A percentile compares a stretch with the other conserved stretches of the same genome.
phyloP scores from a whole-genome alignment of 345 rosid genomes.

The Eucalyptus pauciflora region DNA sequence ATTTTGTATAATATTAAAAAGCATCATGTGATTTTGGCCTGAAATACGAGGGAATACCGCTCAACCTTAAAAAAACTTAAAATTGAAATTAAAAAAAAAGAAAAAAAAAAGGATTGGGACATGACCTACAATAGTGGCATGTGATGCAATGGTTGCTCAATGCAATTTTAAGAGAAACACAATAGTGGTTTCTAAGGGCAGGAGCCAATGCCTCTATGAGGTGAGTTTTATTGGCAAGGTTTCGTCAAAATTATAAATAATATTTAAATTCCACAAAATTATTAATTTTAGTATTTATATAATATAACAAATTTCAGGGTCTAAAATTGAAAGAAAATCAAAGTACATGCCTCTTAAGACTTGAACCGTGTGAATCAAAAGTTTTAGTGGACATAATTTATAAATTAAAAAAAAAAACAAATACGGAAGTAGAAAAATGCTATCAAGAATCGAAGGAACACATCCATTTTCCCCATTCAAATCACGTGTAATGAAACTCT shows the following conservation, averaged over 20 bases:
- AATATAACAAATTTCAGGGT: background rate
- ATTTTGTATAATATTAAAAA: background rate
- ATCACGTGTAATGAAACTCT: background rate
- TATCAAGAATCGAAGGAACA: too few relatives aligned
- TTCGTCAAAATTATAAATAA: too few relatives aligned
- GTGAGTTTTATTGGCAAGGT: too few relatives aligned
- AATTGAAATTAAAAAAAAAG: too few relatives aligned
- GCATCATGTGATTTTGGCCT: background rate
- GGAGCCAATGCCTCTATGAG: background rate
- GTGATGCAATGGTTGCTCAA: background rate
- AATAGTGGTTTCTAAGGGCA: background rate
- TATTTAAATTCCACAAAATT: background rate
- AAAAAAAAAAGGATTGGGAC: too few relatives aligned
- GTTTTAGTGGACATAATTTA: background rate
- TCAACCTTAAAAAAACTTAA: too few relatives aligned
- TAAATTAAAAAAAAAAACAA: accelerated
- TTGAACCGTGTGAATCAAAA: background rate
- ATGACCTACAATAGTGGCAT: too few relatives aligned
- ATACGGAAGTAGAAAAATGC: background rate
- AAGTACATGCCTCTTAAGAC: background rate
- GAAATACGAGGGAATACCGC: accelerated
- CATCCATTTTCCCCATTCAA: background rate
- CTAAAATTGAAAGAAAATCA: background rate
- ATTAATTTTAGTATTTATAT: background rate
- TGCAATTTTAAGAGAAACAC: background rate